Evolutionary conservation across 441 rosid species (phyloP).

Genomic region (Geranium incanum): DNA sequence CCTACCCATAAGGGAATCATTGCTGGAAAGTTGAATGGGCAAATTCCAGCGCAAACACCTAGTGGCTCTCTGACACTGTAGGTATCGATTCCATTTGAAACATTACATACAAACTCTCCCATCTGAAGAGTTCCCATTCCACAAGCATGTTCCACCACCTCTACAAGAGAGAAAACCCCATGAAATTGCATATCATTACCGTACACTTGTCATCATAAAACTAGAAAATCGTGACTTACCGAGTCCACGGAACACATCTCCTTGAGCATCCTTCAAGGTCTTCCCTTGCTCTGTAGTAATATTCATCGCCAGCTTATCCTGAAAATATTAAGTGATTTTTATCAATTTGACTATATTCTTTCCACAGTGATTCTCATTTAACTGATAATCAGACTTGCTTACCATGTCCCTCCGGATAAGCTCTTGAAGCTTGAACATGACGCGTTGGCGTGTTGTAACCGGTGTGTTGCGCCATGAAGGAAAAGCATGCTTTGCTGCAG

Average conservation of each 20-base stretch:
- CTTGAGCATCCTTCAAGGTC: conserved; percentile 87
- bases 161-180: conserved; percentile 30
- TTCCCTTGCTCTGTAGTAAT: conserved; percentile 90
- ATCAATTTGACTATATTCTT: not conserved
- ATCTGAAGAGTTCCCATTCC: conserved; percentile 89
- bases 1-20: conserved; percentile 96
- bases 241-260: conserved; percentile 89
- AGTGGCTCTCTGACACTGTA: conserved; percentile 83
- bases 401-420: conserved; percentile 82
- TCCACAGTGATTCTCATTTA: not conserved
- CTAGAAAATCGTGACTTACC: conserved; percentile 35
- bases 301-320: conserved; percentile 85
- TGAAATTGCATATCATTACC: not conserved
- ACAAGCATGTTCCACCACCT: conserved; percentile 94
- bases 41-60: conserved; percentile 92
- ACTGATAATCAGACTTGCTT: conserved; percentile 14
- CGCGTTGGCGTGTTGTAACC: conserved; percentile 67
- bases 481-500: conserved; percentile 76
- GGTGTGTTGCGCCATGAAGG: conserved; percentile 83
- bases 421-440: conserved; percentile 86
- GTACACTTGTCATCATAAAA: conserved; percentile 8
- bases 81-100: conserved; percentile 84
- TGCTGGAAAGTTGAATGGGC: conserved; percentile 95
- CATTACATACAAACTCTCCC: conserved; percentile 89
- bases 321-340: not conserved